A percentile compares a stretch with the other conserved stretches of the same genome.
Conservation (phyloP, 345 rosid species). For the Turritis glabra region DNA sequence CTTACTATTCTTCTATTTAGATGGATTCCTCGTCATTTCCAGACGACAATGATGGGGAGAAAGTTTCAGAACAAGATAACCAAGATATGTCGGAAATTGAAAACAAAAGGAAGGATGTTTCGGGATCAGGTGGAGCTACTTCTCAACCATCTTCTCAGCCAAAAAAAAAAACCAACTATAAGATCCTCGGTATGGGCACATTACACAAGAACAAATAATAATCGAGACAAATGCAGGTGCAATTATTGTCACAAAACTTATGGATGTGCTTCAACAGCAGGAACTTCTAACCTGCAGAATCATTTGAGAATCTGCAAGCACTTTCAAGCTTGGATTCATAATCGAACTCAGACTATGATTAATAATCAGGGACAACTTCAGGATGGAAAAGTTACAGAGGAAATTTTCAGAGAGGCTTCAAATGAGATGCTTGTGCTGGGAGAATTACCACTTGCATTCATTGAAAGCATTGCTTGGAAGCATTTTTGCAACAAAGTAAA, state of each 20-base stretch:
- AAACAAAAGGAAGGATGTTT: not conserved
- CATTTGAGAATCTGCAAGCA: not conserved
- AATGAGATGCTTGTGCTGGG: not conserved
- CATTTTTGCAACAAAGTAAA: not conserved
- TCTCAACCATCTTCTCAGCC: not conserved
- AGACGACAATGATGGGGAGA: too few relatives aligned
- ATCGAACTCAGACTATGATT: not conserved
- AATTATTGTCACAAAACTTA: not conserved
- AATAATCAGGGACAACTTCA: not conserved
- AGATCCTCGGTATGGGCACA: not conserved
- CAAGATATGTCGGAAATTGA: not conserved
- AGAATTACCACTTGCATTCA: not conserved
- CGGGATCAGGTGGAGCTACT: not conserved
- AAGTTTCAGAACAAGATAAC: too few relatives aligned
- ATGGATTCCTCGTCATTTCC: too few relatives aligned
- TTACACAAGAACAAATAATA: not conserved
- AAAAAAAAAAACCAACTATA: not conserved
- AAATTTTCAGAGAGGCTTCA: not conserved
- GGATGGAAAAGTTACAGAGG: not conserved
- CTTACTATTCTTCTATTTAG: too few relatives aligned
- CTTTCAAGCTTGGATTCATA: not conserved
- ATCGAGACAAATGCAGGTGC: not conserved
- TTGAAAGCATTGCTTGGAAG: not conserved
- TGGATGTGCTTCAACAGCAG: not conserved
- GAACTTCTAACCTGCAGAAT: not conserved